These are phyloP conservation scores for Rhynchospora breviuscula DNA, from an alignment of 176 grass and related monocot species.

Conservation along the genomic window DNA sequence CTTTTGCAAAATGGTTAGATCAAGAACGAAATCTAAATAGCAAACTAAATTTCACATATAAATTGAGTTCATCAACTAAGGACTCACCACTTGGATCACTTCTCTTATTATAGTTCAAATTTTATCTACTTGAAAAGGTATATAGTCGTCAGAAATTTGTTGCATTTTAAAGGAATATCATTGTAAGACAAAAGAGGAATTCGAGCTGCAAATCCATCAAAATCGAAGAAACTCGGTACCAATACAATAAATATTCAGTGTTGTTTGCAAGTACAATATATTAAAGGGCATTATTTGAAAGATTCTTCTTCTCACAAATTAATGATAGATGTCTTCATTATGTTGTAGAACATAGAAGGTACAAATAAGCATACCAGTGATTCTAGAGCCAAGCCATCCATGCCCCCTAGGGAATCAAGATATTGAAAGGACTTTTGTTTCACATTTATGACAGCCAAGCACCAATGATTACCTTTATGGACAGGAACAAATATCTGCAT, in stretches of 20 bases:
- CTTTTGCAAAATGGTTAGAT: not conserved
- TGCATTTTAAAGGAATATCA: not conserved
- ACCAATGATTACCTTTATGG: slow-evolving; percentile 79
- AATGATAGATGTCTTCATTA: not conserved
- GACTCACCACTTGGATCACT: not conserved
- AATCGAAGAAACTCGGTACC: not conserved
- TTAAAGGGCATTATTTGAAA: not conserved
- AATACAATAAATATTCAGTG: not conserved
- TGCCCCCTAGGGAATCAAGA: slow-evolving; percentile 78
- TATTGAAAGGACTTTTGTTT: slow-evolving; percentile 62
- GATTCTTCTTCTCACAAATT: not conserved
- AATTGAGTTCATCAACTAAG: not conserved
- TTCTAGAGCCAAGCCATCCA: slow-evolving; percentile 25
- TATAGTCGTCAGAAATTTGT: not conserved
- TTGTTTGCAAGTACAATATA: not conserved
- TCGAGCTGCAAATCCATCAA: not conserved
- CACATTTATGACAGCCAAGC: slow-evolving; percentile 81
- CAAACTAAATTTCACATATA: not conserved
- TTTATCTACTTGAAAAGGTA: not conserved
- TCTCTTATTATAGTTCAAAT: not conserved
- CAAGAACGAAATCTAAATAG: not conserved
- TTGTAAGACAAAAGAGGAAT: not conserved
- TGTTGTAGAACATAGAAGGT: not conserved
- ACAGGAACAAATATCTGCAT: slow-evolving; percentile 90
- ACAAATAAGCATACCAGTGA: slow-evolving; percentile 49